Evolutionary conservation across 805 yeast species (phyloP), one percentile per base, ranked within the genome.

Genomic region (Zygosaccharomyces rouxii): DNA sequence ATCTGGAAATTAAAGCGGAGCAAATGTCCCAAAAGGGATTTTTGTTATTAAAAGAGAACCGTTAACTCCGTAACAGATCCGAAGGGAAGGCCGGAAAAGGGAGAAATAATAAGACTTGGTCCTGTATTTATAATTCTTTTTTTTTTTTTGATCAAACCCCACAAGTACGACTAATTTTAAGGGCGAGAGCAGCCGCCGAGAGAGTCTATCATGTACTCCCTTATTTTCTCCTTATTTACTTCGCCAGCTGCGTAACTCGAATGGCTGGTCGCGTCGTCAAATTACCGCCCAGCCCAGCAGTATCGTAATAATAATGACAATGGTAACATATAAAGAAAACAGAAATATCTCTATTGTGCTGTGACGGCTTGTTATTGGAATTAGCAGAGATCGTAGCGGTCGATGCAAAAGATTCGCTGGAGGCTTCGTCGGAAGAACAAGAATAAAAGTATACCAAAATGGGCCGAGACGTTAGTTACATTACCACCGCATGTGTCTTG

Each of bases 211-310:
- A n/a, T 33, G 3, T 9, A 9, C 19, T 6, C 21, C 13, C 3
- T 33, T 4, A 5, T 16, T 33, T 16, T 7, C 19, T 16, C 19
- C 37, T 33, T 14, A 3, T 33, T 7, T 14, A 14, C 19, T 33
- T 33, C 19, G 11, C 21, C 21, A 33, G 4, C 10, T 18, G 21
- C 21, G 21, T 33, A 33, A 14, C 19, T 33, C 22, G 44, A 19
- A 41, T 41, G 44, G 44, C 44, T 41, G 44, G 44, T 41, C 21
- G 7, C 25, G 3, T 29, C 23, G 26, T 11, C n/a, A 14, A n/a
- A 41, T 29, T 41, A 35, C 44, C 44, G 44, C 44, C 44, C 44
- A 41, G 37, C 44, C 37, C 37, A 14, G 21, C 19, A 14, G 21
- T 25, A 25, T 25, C 30, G 11, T 11, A 11, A 19, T n/a, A 18